Conservation (phyloP, 345 rosid species). For the Sapria himalayana region DNA sequence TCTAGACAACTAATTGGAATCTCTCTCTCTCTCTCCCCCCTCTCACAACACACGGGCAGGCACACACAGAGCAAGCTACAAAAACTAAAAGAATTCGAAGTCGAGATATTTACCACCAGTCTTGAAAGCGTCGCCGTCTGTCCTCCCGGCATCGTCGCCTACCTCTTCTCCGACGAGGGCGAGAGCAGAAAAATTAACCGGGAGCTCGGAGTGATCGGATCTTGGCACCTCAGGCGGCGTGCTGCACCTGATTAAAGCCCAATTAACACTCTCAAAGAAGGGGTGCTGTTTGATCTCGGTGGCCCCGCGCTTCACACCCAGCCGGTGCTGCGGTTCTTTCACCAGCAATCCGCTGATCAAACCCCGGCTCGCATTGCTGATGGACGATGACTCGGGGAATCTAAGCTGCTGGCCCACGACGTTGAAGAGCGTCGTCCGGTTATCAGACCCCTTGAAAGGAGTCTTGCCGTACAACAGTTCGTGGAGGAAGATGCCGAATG, state of each 20-base stretch:
- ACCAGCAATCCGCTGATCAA: constrained; percentile 59
- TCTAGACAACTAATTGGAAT: no score
- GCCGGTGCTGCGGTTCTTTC: constrained; percentile 69
- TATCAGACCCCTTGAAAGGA: constrained; percentile 83
- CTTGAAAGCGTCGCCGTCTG: constrained; percentile 26
- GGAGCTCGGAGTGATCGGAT: constrained; percentile 44
- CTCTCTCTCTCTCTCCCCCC: no score
- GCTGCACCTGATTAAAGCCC: constrained; percentile 77
- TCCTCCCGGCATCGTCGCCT: constrained; percentile 21
- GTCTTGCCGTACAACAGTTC: constrained; percentile 81
- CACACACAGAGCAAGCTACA: no score
- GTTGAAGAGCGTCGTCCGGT: constrained; percentile 64
- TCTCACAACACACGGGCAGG: no score
- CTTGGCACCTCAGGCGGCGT: constrained; percentile 83
- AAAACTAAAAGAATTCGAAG: constrained; percentile 85
- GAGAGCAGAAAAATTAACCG: no score
- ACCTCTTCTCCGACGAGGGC: constrained; percentile 21
- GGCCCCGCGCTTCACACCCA: constrained; percentile 76
- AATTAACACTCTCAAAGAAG: constrained; percentile 80
- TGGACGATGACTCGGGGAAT: constrained; percentile 58
- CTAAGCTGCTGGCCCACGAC: constrained; percentile 86
- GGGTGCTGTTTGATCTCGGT: constrained; percentile 90
- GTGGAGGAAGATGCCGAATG: constrained; percentile 65
- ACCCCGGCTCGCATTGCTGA: constrained; percentile 73
- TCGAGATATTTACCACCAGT: constrained; percentile 72